Conservation (phyloP, 306 rosid species). For the Carpinus viminea region DNA sequence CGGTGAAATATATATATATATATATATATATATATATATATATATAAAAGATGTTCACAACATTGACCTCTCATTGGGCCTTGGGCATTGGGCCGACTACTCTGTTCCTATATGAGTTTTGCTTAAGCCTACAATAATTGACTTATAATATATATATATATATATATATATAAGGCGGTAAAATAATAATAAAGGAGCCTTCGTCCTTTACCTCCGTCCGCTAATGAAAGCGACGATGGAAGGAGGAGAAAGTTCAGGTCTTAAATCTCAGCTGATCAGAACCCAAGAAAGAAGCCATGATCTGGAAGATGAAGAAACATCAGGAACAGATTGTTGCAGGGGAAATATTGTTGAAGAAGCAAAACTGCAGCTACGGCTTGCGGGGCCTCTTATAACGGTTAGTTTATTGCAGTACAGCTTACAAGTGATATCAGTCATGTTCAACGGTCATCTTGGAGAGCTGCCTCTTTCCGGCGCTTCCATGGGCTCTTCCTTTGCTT, state of each 20-base stretch:
- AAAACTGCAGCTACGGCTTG: constrained; percentile 45
- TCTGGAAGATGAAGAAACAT: neutral
- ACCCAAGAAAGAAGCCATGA: constrained; percentile 25
- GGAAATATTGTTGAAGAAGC: constrained; percentile 44
- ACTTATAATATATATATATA: too few species aligned
- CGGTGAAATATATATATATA: too few species aligned
- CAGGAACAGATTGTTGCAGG: constrained; percentile 19
- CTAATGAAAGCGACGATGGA: constrained; percentile 26
- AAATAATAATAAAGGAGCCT: neutral
- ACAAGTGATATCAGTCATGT: constrained; percentile 55
- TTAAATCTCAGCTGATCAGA: constrained; percentile 23
- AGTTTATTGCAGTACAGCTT: constrained; percentile 49
- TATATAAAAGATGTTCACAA: too few species aligned
- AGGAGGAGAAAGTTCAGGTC: constrained; percentile 25
- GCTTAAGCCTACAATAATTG: too few species aligned
- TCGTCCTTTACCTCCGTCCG: neutral
- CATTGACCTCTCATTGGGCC: too few species aligned
- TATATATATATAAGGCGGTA: neutral
- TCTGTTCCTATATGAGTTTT: too few species aligned
- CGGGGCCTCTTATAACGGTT: constrained; percentile 55
- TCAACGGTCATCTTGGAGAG: constrained; percentile 57
- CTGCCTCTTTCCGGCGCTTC: constrained; percentile 60
- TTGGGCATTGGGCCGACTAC: too few species aligned
- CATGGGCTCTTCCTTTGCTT: constrained; percentile 50
- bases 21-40: too few species aligned